phyloP scores from a whole-genome alignment of 1,139 yeast genomes.

The Arxiozyma slooffiae region DNA sequence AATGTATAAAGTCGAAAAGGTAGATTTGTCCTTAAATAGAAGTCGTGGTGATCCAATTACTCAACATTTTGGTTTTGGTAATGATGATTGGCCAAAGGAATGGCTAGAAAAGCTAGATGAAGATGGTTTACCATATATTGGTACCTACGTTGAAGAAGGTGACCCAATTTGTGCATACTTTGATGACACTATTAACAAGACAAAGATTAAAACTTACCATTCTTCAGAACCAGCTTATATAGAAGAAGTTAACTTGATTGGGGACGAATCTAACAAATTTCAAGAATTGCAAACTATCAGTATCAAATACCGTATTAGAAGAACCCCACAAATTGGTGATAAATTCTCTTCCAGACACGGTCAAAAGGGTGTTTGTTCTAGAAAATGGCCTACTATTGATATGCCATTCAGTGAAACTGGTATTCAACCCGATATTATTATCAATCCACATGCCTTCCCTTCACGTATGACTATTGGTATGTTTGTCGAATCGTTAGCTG shows the following conservation, averaged over 20 bases:
- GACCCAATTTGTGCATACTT: conserved; percentile 91
- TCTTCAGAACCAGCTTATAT: conserved; percentile 91
- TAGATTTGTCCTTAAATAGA: conserved; percentile 69
- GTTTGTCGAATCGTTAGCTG: conserved; percentile 97
- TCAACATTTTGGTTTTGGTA: conserved; percentile 91
- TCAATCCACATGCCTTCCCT: conserved; percentile 98
- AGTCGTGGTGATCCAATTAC: conserved; percentile 91
- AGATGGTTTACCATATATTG: conserved; percentile 90
- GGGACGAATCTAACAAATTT: conserved; percentile 65
- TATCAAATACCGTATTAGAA: conserved; percentile 81
- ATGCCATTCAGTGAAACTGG: conserved; percentile 97
- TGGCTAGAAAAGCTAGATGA: conserved; percentile 84
- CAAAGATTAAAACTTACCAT: conserved; percentile 87
- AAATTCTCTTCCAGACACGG: conserved; percentile 98
- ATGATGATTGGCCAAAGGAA: conserved; percentile 80
- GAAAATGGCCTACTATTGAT: conserved; percentile 94
- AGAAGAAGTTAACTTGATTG: conserved; percentile 86
- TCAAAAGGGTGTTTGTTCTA: conserved; percentile 97
- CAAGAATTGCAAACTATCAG: conserved; percentile 77
- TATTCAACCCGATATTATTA: conserved; percentile 93
- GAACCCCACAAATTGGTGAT: conserved; percentile 94
- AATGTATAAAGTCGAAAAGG: conserved; percentile 86
- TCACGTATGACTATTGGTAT: conserved; percentile 99
- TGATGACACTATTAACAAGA: conserved; percentile 85
- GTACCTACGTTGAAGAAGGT: conserved; percentile 83